Percentiles rank a stretch among this genome's conserved stretches.
phyloP scores from a whole-genome alignment of 352 stramenopile genomes.

The Phytophthora fragariae region DNA sequence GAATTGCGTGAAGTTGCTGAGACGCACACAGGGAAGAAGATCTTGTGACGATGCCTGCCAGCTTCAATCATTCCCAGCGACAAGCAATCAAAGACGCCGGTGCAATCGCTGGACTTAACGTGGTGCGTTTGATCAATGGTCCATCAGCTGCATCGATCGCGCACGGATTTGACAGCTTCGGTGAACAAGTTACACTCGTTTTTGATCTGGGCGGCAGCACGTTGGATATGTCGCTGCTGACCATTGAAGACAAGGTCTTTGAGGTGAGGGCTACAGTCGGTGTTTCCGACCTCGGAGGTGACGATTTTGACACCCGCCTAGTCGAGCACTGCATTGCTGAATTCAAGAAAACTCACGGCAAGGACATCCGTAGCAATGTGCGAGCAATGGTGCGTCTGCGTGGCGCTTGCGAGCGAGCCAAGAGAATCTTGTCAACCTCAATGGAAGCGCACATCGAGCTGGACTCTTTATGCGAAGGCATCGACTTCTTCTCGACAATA shows the following conservation, averaged over 20 bases:
- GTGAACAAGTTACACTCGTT: neutral
- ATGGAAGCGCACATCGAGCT: neutral
- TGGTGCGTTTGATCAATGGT: neutral
- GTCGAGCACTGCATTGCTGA: slow-evolving; percentile 5
- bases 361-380: neutral
- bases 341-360: neutral
- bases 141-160: neutral
- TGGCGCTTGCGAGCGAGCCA: slow-evolving; percentile 8
- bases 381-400: slow-evolving; percentile 6
- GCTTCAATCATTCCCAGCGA: neutral
- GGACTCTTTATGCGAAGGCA: slow-evolving; percentile 2
- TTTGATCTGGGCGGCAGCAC: slow-evolving; percentile 2
- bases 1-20: neutral
- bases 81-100: slow-evolving; percentile 5
- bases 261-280: neutral
- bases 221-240: slow-evolving; percentile 4
- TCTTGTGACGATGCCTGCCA: slow-evolving; percentile 4
- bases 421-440: neutral
- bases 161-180: neutral
- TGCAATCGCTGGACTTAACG: neutral
- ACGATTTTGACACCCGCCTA: slow-evolving; percentile 1
- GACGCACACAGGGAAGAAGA: neutral
- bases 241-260: neutral
- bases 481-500: neutral
- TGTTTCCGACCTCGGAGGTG: neutral